A percentile compares a stretch with the other conserved stretches of the same genome.
Evolutionary conservation across 257 asterid genomes (phyloP).

Genomic region (Nicotiana knightiana): DNA sequence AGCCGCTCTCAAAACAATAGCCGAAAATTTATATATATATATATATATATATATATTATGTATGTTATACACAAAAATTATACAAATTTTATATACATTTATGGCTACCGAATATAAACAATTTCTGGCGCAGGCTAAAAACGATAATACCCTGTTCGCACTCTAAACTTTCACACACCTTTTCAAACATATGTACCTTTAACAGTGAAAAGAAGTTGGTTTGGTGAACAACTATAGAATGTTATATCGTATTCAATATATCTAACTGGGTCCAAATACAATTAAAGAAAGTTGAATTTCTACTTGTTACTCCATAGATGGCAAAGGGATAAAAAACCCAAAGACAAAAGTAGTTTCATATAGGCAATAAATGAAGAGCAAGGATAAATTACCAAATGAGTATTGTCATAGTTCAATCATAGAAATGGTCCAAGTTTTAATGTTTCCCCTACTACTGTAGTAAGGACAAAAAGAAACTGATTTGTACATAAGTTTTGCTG

Average conservation of each 20-base stretch:
- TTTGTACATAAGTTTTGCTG: not conserved
- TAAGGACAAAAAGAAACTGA: not conserved
- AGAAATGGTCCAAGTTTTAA: not conserved
- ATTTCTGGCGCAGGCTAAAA: no score
- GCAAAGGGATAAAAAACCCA: not conserved
- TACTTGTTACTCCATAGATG: not conserved
- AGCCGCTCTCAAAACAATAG: no score
- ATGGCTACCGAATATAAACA: no score
- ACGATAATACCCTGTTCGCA: no score
- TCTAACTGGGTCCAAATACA: not conserved
- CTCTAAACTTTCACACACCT: no score
- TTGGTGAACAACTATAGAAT: no score
- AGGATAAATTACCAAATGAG: not conserved
- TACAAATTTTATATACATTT: no score
- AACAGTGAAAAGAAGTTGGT: no score
- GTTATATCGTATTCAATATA: not conserved
- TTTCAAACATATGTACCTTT: no score
- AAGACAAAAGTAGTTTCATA: not conserved
- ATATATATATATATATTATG: no score
- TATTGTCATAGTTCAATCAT: conserved; percentile 7
- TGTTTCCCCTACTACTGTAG: not conserved
- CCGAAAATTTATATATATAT: no score
- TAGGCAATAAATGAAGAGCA: conserved; percentile 7
- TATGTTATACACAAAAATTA: no score
- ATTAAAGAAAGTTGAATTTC: not conserved